These are phyloP conservation scores for Pseudocohnilembus persalinus DNA, from an alignment of 169 alveolate species.

Conservation along the genomic window DNA sequence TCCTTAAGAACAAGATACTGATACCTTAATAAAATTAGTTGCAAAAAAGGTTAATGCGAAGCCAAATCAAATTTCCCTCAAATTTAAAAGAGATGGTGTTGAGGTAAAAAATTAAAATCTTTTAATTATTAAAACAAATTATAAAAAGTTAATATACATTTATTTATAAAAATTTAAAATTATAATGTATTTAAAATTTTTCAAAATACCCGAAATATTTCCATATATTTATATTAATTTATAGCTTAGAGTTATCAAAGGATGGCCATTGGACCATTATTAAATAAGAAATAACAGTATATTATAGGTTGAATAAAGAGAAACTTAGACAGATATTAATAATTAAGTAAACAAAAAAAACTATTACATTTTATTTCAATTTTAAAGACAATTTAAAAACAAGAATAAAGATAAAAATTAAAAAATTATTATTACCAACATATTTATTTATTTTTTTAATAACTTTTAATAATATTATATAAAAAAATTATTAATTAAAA, in stretches of 20 bases:
- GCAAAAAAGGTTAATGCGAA: not conserved
- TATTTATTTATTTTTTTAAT: too few relatives aligned
- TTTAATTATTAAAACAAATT: slow-evolving; percentile 12
- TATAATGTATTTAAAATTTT: not conserved
- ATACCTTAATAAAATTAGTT: slow-evolving; percentile 7
- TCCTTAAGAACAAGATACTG: slow-evolving; percentile 7
- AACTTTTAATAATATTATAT: too few relatives aligned
- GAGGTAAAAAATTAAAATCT: not conserved
- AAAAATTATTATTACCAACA: not conserved
- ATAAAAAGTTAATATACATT: too few relatives aligned
- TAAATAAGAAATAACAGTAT: slow-evolving; percentile 2
- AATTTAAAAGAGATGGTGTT: slow-evolving; percentile 23
- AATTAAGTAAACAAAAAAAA: not conserved
- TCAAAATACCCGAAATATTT: not conserved
- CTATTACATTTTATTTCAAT: not conserved
- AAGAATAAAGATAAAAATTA: slow-evolving; percentile 1
- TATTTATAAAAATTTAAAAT: too few relatives aligned
- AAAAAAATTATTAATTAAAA: too few relatives aligned
- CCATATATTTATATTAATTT: slow-evolving; percentile 1
- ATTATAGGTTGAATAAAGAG: slow-evolving; percentile 15
- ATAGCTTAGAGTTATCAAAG: slow-evolving; percentile 20
- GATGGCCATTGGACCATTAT: slow-evolving; percentile 17
- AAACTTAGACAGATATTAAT: not conserved
- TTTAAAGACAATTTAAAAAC: not conserved
- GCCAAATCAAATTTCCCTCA: not conserved